These are phyloP conservation scores for Cercospora janseana DNA, from an alignment of 2,329 filamentous ascomycete species.

Conservation along the genomic window DNA sequence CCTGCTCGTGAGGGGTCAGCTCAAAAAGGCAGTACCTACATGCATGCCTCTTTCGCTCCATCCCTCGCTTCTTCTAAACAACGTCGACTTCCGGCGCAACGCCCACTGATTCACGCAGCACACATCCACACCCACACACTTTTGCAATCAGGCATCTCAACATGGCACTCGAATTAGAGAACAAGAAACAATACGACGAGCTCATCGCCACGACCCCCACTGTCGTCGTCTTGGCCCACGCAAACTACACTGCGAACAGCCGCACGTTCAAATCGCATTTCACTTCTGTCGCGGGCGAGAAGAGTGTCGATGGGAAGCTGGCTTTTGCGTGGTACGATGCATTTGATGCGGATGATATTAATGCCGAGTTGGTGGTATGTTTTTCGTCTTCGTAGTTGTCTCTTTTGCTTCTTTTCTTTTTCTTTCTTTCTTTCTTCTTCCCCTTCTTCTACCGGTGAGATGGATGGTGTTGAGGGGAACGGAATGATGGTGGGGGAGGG, in stretches of 20 bases:
- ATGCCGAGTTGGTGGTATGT: constrained; percentile 6
- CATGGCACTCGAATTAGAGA: constrained; percentile 4
- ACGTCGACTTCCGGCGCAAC: too few species aligned
- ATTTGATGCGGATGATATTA: constrained; percentile 10
- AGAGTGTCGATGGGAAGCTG: neutral
- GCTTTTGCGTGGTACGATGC: constrained; percentile 11
- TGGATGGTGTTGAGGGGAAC: too few species aligned
- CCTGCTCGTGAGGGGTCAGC: neutral
- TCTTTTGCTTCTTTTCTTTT: neutral
- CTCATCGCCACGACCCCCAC: constrained; percentile 4
- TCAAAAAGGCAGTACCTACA: neutral
- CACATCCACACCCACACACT: neutral
- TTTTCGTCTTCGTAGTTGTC: neutral
- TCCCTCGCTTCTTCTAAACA: neutral
- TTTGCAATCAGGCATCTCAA: neutral
- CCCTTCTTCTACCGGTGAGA: too few species aligned
- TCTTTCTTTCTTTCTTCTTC: too few species aligned
- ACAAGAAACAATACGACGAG: constrained; percentile 11
- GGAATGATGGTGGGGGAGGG: too few species aligned
- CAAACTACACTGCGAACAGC: constrained; percentile 4
- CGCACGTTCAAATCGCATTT: constrained; percentile 8
- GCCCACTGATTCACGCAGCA: too few species aligned
- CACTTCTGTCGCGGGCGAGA: neutral
- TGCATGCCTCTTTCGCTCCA: neutral
- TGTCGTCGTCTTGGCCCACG: constrained; percentile 3